phyloP scores from a whole-genome alignment of 2,329 filamentous ascomycete species.

The Colletotrichum sp. region DNA sequence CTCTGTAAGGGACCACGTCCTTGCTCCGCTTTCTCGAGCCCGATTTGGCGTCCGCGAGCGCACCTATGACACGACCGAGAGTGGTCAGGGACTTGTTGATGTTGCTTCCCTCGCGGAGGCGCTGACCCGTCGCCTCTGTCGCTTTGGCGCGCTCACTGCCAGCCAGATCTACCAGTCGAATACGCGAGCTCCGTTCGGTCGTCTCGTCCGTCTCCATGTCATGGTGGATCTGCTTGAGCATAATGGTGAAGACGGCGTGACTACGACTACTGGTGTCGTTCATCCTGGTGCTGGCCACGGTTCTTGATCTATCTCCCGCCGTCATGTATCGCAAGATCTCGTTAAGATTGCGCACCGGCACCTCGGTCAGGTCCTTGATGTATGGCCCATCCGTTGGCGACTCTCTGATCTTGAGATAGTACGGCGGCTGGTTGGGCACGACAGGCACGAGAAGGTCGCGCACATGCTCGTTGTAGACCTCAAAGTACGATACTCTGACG shows the following conservation, averaged over 20 bases:
- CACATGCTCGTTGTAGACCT: conserved; percentile 99
- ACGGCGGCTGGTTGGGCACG: conserved; percentile 71
- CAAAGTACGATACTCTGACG: conserved; percentile 97
- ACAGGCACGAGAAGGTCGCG: conserved; percentile 87
- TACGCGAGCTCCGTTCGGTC: conserved; percentile 91
- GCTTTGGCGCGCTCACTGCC: conserved; percentile 94
- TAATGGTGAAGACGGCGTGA: conserved; percentile 97
- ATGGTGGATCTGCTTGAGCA: conserved; percentile 97
- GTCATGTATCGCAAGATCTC: conserved; percentile 94
- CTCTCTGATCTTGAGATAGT: conserved; percentile 97
- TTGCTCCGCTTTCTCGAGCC: conserved; percentile 56
- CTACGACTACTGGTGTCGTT: conserved; percentile 97
- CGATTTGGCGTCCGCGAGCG: conserved; percentile 75
- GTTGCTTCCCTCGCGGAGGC: conserved; percentile 92
- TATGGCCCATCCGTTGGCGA: conserved; percentile 95
- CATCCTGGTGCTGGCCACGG: conserved; percentile 96
- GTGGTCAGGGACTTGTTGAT: conserved; percentile 99
- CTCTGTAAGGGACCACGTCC: conserved; percentile 86
- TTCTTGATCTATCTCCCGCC: conserved; percentile 85
- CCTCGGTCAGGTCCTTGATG: conserved; percentile 94
- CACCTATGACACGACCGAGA: conserved; percentile 92
- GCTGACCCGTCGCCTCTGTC: conserved; percentile 90
- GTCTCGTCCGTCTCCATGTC: conserved; percentile 98
- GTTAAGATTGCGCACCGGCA: conserved; percentile 83
- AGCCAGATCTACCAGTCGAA: conserved; percentile 92